phyloP scores from a whole-genome alignment of 2,329 filamentous ascomycete species.

The Geosmithia flava region DNA sequence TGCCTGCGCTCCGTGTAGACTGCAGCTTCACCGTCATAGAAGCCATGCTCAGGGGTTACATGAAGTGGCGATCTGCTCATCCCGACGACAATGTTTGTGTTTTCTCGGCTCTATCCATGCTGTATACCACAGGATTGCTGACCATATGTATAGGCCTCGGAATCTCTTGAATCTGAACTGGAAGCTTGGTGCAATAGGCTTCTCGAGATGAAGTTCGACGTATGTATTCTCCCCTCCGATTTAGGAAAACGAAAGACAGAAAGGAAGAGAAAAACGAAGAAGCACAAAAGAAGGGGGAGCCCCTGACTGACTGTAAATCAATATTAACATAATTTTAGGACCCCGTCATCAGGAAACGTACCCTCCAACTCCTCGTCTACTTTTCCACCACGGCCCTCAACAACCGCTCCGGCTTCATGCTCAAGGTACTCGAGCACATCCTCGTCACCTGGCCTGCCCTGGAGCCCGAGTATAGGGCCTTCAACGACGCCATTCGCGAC shows the following conservation, averaged over 20 bases:
- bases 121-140: neutral
- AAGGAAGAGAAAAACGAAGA: no score
- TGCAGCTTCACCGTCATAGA: conserved; percentile 85
- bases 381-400: conserved; percentile 74
- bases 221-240: conserved; percentile 13
- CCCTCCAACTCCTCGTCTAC: conserved; percentile 71
- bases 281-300: no score
- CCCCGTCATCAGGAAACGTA: conserved; percentile 69
- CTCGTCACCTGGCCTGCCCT: conserved; percentile 70
- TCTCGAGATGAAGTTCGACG: conserved; percentile 59
- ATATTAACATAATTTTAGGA: conserved; percentile 35
- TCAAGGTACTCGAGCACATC: conserved; percentile 85
- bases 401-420: conserved; percentile 66
- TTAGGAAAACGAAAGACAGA: no score
- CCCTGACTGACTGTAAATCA: neutral
- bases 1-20: conserved; percentile 68
- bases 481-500: conserved; percentile 82
- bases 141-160: conserved; percentile 11
- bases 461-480: conserved; percentile 56
- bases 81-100: conserved; percentile 9
- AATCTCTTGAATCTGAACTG: conserved; percentile 48
- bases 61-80: conserved; percentile 52
- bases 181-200: conserved; percentile 63
- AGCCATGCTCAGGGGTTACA: conserved; percentile 76
- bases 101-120: neutral